Base-by-base conservation (phyloP, 2,329 filamentous ascomycete genomes). In the Aspergillus sp. region DNA sequence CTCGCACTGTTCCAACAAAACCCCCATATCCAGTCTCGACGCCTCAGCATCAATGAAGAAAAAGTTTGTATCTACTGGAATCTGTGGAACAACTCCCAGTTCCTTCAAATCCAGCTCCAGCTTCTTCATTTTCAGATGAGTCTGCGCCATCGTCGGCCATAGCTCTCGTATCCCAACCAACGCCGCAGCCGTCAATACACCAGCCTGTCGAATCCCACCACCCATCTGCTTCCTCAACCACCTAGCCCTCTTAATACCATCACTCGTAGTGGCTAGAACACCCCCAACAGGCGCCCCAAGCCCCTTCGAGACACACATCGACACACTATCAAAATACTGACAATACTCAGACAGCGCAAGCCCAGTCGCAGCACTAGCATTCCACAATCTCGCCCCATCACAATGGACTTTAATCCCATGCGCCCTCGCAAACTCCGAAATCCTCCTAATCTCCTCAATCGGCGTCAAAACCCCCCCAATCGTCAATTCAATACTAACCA, bases 81-180 rank as follows among this genome's bases (percentile, higher is more conserved):
- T 69, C 62, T 84, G 56, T 71, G 71, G 37, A 79, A 83, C 60
- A 80, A 83, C 63, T 77, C 81, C n/a, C 75, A 83, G 56, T 75
- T 77, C 27, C 9, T 25, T 57, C 48, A 68, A 52, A 27, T 68
- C 65, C 19, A 55, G 52, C 23, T 56, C 66, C 19, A 69, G 44
- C 44, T 52, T 61, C 56, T 66, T 68, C 8, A 60, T 58, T 41
- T 59, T 65, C 27, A 57, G 56, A 44, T 69, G 65, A 12, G 64
- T 69, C 31, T 61, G 51, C 47, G 61, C 60, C 63, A 67, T 67
- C 4, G 62, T 67, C 6, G 65, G 64, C 62, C 65, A 68, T 8
- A 66, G 43, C 31, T 67, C 65, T 8, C 61, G 54, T 25, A 67
- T 43, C 6, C 62, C 65, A 19, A 68, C 65, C 54, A 65, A 50